Evolutionary conservation across 139 green algal species (phyloP).

Genomic region (Limnomonas spitsbergensis): DNA sequence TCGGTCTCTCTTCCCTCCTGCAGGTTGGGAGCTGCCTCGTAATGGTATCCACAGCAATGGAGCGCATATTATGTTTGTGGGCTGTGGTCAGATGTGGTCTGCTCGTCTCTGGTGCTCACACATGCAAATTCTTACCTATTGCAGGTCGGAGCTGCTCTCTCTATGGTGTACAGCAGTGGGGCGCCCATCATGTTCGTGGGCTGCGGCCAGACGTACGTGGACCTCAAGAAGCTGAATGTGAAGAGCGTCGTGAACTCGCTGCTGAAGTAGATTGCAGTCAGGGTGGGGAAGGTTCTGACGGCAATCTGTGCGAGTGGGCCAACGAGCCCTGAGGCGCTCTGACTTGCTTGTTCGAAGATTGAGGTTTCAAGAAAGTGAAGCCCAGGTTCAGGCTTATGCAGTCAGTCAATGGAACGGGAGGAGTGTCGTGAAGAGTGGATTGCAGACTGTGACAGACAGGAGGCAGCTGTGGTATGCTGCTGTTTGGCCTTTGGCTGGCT

Average conservation of each 20-base stretch:
- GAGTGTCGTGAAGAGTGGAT: neutral
- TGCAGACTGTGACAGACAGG: neutral
- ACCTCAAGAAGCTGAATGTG: constrained; percentile 92
- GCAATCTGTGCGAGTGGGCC: neutral
- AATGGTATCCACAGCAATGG: too few species aligned
- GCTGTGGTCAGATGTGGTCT: too few species aligned
- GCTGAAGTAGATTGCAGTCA: constrained; percentile 56
- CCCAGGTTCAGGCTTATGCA: too few species aligned
- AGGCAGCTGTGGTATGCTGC: too few species aligned
- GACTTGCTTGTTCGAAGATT: neutral
- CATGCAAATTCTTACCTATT: too few species aligned
- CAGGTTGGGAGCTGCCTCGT: too few species aligned
- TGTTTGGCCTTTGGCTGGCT: too few species aligned
- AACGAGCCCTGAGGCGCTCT: neutral
- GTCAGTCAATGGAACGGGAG: neutral
- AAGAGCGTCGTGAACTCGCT: constrained; percentile 85
- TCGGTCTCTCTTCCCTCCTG: too few species aligned
- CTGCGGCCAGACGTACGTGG: constrained; percentile 95
- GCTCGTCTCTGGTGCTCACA: too few species aligned
- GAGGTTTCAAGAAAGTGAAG: too few species aligned
- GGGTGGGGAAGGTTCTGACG: neutral
- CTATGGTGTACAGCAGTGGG: constrained; percentile 95
- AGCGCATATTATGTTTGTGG: too few species aligned
- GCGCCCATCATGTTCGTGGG: constrained; percentile 98
- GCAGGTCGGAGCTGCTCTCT: constrained; percentile 88